Evolutionary conservation across 331 rosid species (phyloP).

Genomic region (Prunus yedoensis): DNA sequence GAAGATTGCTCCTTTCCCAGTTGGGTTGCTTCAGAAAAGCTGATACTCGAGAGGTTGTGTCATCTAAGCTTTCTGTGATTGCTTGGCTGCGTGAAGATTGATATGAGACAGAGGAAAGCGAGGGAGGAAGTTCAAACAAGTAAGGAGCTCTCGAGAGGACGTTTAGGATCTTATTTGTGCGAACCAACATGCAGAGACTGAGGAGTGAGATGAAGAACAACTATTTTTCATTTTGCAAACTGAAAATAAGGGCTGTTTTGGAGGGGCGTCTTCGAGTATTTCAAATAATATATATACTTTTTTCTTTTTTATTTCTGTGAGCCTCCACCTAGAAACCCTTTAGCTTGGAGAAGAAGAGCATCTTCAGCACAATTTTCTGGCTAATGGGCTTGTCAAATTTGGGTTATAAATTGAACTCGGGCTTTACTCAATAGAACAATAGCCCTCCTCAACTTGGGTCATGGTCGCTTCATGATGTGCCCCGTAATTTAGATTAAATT

Average conservation of each 20-base stretch:
- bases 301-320: background rate
- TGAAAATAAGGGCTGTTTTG: background rate
- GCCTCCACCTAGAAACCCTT: background rate
- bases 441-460: background rate
- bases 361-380: no score
- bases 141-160: background rate
- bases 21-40: background rate
- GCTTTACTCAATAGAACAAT: background rate
- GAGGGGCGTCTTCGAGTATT: background rate
- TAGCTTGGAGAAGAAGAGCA: background rate
- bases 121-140: background rate
- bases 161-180: background rate
- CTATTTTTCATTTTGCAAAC: background rate
- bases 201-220: background rate
- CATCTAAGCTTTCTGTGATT: background rate
- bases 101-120: background rate
- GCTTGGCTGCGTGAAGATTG: background rate
- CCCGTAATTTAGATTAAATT: no score
- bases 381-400: background rate
- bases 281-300: background rate
- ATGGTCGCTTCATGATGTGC: fast-evolving
- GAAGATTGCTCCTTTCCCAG: slow-evolving; percentile 5
- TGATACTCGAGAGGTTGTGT: background rate
- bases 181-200: background rate
- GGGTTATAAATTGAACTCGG: background rate